Evolutionary conservation across 371 early-diverging fungal species (phyloP), one percentile per base, ranked within the genome.

Genomic region (Rhizopus stolonifer): DNA sequence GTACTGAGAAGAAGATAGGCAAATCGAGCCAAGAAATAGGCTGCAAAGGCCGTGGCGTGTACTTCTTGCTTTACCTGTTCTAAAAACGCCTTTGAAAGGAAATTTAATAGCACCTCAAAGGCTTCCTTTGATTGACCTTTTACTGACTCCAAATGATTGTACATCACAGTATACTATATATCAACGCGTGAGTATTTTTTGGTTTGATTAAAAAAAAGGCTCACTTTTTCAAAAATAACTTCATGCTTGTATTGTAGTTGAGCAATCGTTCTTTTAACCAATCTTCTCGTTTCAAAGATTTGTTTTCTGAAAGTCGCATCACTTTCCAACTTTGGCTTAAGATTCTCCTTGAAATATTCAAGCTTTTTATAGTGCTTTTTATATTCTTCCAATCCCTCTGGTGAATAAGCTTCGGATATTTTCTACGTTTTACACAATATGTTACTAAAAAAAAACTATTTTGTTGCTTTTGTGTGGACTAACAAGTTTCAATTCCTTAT

Each of bases 51-150:
- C 4, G 82, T 79, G 0, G 86, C 88, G 3, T 86, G 64, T 0
- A 88, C 82, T 58, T 93, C 93, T 8, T 67, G 77, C 55, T 86
- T 89, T 3, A 87, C 86, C 81, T 93, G 95, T 57, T 74, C 59
- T 77, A 85, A 54, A 5, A 54, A 47, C 2, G 70, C 64, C 58
- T 93, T 93, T 5, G 90, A 86, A 1, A 80, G 60, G 14, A 76
- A 56, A 31, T 92, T 88, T 50, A 91, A 67, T 39, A 87, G 66
- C 56, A 81, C 69, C 46, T 72, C 68, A 54, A 73, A 84, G 2
- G 76, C 74, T 10, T 72, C 78, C 4, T 70, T 57, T 2, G 77
- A 74, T 18, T 62, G 61, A 39, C 51, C 46, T 42, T 67, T 67
- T 1, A 78, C 68, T 2, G 69, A 69, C 45, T 84, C 68, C 5